Conservation (phyloP, 2,329 filamentous ascomycete species). For the Raffaelea arxii region DNA sequence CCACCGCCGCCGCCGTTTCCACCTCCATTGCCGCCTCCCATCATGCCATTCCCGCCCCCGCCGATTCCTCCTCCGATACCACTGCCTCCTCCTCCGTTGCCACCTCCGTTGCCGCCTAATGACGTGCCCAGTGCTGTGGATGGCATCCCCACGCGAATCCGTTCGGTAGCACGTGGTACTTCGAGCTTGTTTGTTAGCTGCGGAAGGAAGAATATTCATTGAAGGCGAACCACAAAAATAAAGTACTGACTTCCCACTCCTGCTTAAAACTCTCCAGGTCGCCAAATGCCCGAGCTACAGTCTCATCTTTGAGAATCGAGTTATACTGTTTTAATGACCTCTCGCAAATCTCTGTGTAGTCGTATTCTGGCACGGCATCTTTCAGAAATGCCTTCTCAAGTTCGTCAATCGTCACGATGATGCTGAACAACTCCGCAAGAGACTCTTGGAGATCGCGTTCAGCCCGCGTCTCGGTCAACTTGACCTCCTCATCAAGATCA, state of each 20-base stretch:
- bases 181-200: conserved; percentile 55
- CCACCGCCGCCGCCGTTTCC: conserved; percentile 58
- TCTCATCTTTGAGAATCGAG: conserved; percentile 82
- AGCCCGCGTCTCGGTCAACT: conserved; percentile 73
- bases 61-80: conserved; percentile 40
- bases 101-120: conserved; percentile 31
- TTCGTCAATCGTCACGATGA: conserved; percentile 89
- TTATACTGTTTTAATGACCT: conserved; percentile 94
- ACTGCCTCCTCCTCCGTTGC: conserved; percentile 27
- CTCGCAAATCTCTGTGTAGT: conserved; percentile 95
- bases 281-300: conserved; percentile 77
- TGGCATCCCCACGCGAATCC: conserved; percentile 84
- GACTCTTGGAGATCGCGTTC: conserved; percentile 94
- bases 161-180: conserved; percentile 86
- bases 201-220: neutral
- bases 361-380: conserved; percentile 81
- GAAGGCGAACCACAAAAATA: neutral
- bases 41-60: conserved; percentile 48
- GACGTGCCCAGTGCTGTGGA: conserved; percentile 58
- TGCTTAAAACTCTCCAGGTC: conserved; percentile 85
- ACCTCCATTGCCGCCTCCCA: conserved; percentile 37
- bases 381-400: conserved; percentile 95
- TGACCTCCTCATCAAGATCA: no score
- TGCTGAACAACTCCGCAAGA: conserved; percentile 93
- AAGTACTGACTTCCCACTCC: conserved; percentile 70